Evolutionary conservation across 2,329 filamentous ascomycete species (phyloP), one percentile per base, ranked within the genome.

Genomic region (Cordyceps tenuipes): DNA sequence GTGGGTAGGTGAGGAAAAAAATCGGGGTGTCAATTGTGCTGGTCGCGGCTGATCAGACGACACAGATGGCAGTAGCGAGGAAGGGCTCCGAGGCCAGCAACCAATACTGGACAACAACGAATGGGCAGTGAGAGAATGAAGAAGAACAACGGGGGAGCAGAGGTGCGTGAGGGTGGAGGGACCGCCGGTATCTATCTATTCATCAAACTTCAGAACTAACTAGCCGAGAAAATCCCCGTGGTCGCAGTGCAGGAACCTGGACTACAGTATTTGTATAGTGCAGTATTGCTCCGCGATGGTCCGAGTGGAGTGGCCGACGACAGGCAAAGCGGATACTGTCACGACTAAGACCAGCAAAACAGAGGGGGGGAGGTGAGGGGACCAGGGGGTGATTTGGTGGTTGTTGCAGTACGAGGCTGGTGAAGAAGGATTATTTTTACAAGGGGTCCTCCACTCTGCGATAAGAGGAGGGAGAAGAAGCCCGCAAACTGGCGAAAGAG

Each of bases 281-380:
- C 41, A 59, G 57, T 59, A 52, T 51, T 54, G 59, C 46, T 55
- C 59, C 52, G 52, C 59, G 59, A 60, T 56, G 59, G 59, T 60
- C 52, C 59, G 51, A 56, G 59, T 60, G 59, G 59, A 60, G 59
- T 47, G 57, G 19, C 49, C 57, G 29, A 47, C 48, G 29, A 47
- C 48, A 59, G 36, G 59, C 52, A 60, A 60, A 60, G 59, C 59
- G 59, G 59, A 60, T 54, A 60, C 58, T 34, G 51, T 51, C 57
- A 52, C 48, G 56, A 59, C 48, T 58, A 57, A 58, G 56, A 58
- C 36, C 47, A 58, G 48, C 36, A 36, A 10, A 10, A 13, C 10
- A 10, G 34, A 13, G 31, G 34, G 34, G 34, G 34, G 34, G 34
- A 13, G 26, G 56, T 44, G 12, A 23, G 47, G 56, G 23, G 8